Base-by-base conservation (phyloP, 2,329 filamentous ascomycete species). In the Ceratocystis cubensis region DNA sequence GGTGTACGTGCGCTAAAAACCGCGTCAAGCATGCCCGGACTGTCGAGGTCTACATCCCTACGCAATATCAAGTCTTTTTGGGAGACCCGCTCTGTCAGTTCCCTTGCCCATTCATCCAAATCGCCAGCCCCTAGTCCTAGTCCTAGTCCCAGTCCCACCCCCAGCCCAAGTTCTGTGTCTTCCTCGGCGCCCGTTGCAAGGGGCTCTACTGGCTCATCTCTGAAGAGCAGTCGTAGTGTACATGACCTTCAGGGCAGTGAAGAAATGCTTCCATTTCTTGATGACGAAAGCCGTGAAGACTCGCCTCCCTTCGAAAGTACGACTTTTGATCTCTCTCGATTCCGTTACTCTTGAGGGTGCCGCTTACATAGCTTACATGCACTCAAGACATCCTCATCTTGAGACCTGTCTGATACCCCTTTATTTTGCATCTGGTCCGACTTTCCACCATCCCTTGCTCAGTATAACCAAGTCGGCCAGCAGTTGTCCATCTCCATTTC, bases 241-340 rank as follows among this genome's bases (percentile, higher is more conserved):
- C 53, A 57, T 17, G 28, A 57, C 53, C 8, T 57, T 1, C 66
- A 67, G 48, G 82, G 83, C 15, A 85, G 82, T 70, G 83, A 85
- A 71, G 83, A 85, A 66, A 77, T 82, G 65, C 78, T 85, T 69
- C 73, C 81, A 15, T 79, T 79, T 30, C 81, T 81, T 71, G 82
- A 81, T 68, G 80, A 81, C 67, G 75, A 76, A 20, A 78, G 79
- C 13, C 69, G 70, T 5, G 72, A 73, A 8, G 77, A 79, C 44
- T 70, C 72, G 17, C 22, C 53, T 6, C 20, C 28, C 17, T 65
- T 50, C 17, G 61, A 64, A 44, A 50, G 22, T 15, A 20, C 50
- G 8, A 7, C 50, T 4, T 37, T 68, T 22, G 62, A 68, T 63
- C 20, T 68, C 25, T 66, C 67, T 28, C 37, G 44, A 25, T 68